phyloP scores from a whole-genome alignment of 108 stramenopile species.

The Nitzschia inconspicua region DNA sequence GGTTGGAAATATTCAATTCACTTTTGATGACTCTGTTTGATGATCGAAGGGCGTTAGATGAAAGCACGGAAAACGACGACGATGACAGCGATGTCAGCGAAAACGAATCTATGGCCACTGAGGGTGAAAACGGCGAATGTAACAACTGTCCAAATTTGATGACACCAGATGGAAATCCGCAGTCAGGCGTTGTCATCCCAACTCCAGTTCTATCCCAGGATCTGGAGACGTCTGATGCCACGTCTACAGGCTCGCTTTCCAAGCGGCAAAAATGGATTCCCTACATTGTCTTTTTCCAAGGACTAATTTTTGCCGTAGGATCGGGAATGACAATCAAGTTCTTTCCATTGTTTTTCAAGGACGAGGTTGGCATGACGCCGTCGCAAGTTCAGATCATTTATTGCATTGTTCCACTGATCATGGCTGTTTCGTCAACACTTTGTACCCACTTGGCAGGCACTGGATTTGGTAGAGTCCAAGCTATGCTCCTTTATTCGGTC shows the following conservation, averaged over 20 bases:
- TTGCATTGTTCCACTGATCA: slow-evolving; percentile 35
- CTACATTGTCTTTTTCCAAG: slow-evolving; percentile 43
- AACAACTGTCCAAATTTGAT: too few species aligned
- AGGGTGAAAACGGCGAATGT: not conserved
- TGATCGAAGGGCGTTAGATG: slow-evolving; percentile 54
- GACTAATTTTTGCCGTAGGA: slow-evolving; percentile 51
- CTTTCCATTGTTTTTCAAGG: slow-evolving; percentile 83
- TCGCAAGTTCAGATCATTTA: slow-evolving; percentile 57
- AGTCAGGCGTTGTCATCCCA: too few species aligned
- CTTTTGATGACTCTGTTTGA: slow-evolving; percentile 62
- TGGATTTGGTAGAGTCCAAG: slow-evolving; percentile 46
- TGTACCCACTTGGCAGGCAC: slow-evolving; percentile 6
- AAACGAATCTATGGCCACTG: not conserved
- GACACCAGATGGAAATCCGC: too few species aligned
- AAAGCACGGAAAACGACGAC: slow-evolving; percentile 14
- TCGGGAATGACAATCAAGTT: slow-evolving; percentile 80
- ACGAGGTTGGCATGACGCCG: slow-evolving; percentile 55
- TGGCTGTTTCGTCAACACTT: slow-evolving; percentile 19
- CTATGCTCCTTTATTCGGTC: slow-evolving; percentile 31
- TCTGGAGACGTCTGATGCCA: not conserved
- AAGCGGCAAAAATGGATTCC: slow-evolving; percentile 45
- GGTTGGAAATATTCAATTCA: slow-evolving; percentile 41
- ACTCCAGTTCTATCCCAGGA: too few species aligned
- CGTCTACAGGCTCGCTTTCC: not conserved
- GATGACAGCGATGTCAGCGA: slow-evolving; percentile 5